These are phyloP conservation scores for Actinomucor elegans DNA, from an alignment of 371 early-diverging fungal species.

Conservation along the genomic window DNA sequence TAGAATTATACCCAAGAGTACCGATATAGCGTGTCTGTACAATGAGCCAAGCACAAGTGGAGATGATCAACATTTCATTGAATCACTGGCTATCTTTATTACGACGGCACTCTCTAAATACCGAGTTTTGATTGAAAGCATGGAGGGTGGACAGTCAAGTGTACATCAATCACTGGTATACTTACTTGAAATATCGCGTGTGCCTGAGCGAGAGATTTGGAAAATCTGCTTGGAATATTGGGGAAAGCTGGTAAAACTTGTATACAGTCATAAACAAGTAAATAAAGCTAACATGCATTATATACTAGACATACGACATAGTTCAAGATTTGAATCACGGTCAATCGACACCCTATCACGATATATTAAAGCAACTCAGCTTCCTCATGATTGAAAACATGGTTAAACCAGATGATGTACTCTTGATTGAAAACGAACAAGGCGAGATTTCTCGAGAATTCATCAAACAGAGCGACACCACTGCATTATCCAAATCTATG, in stretches of 20 bases:
- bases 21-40: background rate
- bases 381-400: constrained; percentile 91
- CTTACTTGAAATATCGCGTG: constrained; percentile 80
- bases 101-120: constrained; percentile 81
- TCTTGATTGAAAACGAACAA: constrained; percentile 98
- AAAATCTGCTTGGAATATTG: constrained; percentile 97
- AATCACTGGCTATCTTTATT: constrained; percentile 55
- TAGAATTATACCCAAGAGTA: background rate
- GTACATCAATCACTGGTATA: constrained; percentile 79
- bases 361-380: constrained; percentile 76
- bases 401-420: constrained; percentile 96
- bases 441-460: constrained; percentile 98
- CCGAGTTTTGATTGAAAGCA: constrained; percentile 61
- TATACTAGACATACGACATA: constrained; percentile 10
- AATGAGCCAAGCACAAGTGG: background rate
- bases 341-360: constrained; percentile 60
- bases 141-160: constrained; percentile 52
- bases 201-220: constrained; percentile 94
- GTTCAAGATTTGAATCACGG: constrained; percentile 9
- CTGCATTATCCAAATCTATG: constrained; percentile 96
- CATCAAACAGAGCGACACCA: constrained; percentile 97
- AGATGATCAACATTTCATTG: constrained; percentile 27
- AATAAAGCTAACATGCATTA: background rate
- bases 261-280: too few relatives aligned
- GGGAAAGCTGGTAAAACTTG: constrained; percentile 66